Base-by-base conservation (phyloP, 2,329 filamentous ascomycete genomes). In the Fulvia fulva region DNA sequence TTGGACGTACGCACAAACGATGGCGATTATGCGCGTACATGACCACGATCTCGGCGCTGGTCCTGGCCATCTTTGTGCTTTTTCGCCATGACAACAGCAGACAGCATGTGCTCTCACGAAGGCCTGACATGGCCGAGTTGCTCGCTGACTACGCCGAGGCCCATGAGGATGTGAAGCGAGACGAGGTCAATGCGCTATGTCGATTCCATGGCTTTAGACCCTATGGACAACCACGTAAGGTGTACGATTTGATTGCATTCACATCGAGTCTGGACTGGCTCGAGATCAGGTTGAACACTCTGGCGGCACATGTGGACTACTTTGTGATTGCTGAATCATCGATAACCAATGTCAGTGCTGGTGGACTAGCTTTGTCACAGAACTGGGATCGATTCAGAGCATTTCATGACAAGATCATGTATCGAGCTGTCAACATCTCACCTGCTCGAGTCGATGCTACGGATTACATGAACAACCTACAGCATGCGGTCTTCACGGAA, bases 251-350 rank as follows among this genome's bases (percentile, higher is more conserved):
- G 1, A 76, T 86, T 65, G 80, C 87, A 76, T 73, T 87, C 65
- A 86, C 84, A 63, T 81, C 78, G 1, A 85, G 87, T 72, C 76
- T 87, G 11, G 84, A 87, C 72, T 85, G 83, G 78, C 77, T 87
- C 49, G 84, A 88, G 68, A 82, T 88, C 50, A 82, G 84, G 12
- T 75, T 88, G 2, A 78, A 83, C 65, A 81, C 81, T 1, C 78
- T 85, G 14, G 80, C 81, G 58, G 70, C 80, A 43, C 71, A 81
- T 32, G 83, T 87, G 59, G 85, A 87, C 71, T 86, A 86, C 71
- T 88, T 86, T 64, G 76, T 88, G 66, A 78, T 88, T 37, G 78
- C 87, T 51, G 85, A 88, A 72, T 79, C 81, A 1, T 70, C 74
- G 19, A 78, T 75, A 50, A 86, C 83, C 63, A 85, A 83, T 21